Percentiles rank a stretch among this genome's conserved stretches.
Conservation (phyloP, 305 asterid genomes). For the Fraxinus albicans region DNA sequence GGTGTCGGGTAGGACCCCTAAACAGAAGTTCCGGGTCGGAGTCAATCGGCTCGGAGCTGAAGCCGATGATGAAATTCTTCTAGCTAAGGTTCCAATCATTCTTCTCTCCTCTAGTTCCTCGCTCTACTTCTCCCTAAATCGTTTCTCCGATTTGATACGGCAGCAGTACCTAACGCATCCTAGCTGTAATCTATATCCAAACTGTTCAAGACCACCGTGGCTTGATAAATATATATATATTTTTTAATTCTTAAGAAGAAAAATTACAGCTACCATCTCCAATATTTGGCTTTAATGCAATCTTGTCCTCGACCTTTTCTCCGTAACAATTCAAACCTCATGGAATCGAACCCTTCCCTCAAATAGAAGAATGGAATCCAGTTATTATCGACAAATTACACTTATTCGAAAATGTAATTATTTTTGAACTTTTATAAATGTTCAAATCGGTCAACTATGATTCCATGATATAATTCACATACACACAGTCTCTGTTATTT, state of each 20-base stretch:
- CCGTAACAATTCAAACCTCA: background rate
- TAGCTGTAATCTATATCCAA: background rate
- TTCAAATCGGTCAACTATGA: background rate
- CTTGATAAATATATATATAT: background rate
- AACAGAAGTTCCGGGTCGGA: constrained; percentile 39
- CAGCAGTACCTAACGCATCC: constrained; percentile 17
- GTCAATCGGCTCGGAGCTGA: constrained; percentile 35
- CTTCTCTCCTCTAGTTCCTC: constrained; percentile 10
- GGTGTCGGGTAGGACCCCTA: constrained; percentile 60
- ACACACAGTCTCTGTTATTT: background rate
- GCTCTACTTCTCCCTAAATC: constrained; percentile 1
- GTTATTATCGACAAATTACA: background rate
- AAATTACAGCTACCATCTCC: background rate
- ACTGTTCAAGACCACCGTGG: background rate
- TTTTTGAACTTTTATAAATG: background rate
- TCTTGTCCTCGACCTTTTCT: background rate
- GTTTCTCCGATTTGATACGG: constrained; percentile 3
- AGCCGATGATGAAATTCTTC: constrained; percentile 34
- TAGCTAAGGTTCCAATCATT: constrained; percentile 38
- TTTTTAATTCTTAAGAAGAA: background rate
- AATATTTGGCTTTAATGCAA: background rate
- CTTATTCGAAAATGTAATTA: background rate
- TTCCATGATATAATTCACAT: background rate
- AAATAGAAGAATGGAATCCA: background rate
- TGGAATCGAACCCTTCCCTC: background rate